Evolutionary conservation across 495 filamentous ascomycete genomes (phyloP), one percentile per base, ranked within the genome.

Genomic region (Aspergillus nidulans): DNA sequence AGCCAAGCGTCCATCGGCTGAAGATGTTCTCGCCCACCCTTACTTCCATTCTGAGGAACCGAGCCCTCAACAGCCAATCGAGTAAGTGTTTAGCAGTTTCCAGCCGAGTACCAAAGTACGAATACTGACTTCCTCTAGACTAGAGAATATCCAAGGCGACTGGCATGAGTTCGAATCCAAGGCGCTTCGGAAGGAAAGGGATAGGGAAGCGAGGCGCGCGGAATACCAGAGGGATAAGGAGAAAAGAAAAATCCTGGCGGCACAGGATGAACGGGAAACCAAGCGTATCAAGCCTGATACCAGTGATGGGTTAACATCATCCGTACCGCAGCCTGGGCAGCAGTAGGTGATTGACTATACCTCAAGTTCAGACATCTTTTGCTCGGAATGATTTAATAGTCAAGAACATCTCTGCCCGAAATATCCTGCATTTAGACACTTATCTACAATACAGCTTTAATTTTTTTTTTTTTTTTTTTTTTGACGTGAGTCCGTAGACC

Each of bases 101-200:
- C 12, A 18, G 20, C 15, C 44, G 4, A 9, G 1, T 30, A n/a
- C n/a, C n/a, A n/a, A n/a, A n/a, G 18, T 13, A 20, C 12, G 21
- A 50, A 62, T 41, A 69, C 62, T 63, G 54, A 50, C 26, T 19
- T 9, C 44, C n/a, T 52, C 20, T 45, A 95, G 90, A 61, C 78
- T 99, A 52, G 82, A 86, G 56, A 80, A 89, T 57, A 80, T 97
- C 20, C 82, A 91, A 64, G 95, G 95, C 38, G 95, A 99, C 60
- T 99, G 95, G 95, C 95, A 99, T 62, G 95, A 99, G 65, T 96
- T 97, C 65, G 95, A 99, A 76, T 95, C 89, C 20, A 99, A 99
- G 76, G 91, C 92, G 18, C 78, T 95, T 15, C 83, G 95, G 38
- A 92, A 92, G 60, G 92, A 95, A 67, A 91, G 88, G 61, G 92